These are phyloP conservation scores for Ampelomyces quisqualis DNA, from an alignment of 2,329 filamentous ascomycete species.

Conservation along the genomic window DNA sequence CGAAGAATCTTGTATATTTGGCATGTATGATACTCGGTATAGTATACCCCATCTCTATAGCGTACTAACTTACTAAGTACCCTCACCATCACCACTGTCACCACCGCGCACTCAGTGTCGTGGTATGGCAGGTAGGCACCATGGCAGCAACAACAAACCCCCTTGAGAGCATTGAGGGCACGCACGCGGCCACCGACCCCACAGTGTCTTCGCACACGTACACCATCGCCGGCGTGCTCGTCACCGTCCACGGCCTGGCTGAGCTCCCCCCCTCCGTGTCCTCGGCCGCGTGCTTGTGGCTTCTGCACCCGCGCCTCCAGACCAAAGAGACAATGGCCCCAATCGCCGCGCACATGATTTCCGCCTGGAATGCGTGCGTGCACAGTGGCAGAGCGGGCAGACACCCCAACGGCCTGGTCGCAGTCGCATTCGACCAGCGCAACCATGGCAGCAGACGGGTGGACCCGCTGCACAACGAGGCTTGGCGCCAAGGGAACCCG, in stretches of 20 bases:
- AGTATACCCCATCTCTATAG: too few species aligned
- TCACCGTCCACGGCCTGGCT: constrained; percentile 76
- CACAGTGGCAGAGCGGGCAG: constrained; percentile 32
- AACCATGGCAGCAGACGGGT: constrained; percentile 82
- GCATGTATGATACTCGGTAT: too few species aligned
- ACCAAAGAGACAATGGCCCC: constrained; percentile 72
- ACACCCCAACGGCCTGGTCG: constrained; percentile 64
- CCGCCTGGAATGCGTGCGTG: constrained; percentile 62
- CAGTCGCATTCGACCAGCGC: constrained; percentile 84
- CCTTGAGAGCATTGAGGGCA: constrained; percentile 35
- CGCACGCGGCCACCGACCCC: constrained; percentile 28
- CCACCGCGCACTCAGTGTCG: not conserved
- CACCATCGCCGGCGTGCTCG: constrained; percentile 74
- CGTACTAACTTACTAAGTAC: too few species aligned
- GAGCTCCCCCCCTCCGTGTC: constrained; percentile 62
- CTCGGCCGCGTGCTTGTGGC: constrained; percentile 78
- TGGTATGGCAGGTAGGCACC: not conserved
- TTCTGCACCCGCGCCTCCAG: constrained; percentile 77
- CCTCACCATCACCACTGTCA: not conserved
- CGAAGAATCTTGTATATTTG: too few species aligned
- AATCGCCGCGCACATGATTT: constrained; percentile 68
- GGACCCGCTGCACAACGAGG: constrained; percentile 66
- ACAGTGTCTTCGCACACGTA: constrained; percentile 65
- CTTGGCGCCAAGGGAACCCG: constrained; percentile 77
- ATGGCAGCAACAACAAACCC: constrained; percentile 43